Base-by-base conservation (phyloP, 129 eudicot genomes). In the Lonicera japonica region DNA sequence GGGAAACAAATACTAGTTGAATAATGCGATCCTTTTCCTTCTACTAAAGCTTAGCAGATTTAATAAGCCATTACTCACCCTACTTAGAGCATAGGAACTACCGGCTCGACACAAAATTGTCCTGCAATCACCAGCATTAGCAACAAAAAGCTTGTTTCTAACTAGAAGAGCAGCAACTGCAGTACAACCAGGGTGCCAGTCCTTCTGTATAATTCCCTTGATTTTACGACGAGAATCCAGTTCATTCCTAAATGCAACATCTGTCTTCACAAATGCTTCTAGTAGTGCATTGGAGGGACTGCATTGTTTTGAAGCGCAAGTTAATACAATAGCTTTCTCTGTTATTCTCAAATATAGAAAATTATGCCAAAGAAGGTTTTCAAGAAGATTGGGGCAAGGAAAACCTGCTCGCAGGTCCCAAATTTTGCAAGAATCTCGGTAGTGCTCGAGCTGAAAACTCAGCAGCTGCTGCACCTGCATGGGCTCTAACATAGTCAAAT, bases 61-160 rank as follows among this genome's bases (percentile, higher is more conserved):
- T 9, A 25, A n/a, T n/a, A n/a, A n/a, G n/a, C n/a, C 69, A 50
- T 11, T 51, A 21, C 88, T 80, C 70, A 94, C 99, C 95, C 78
- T 83, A 76, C 94, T 94, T 40, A 94, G 73, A 57, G 90, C 82
- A 77, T 73, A 69, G 17, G 89, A 77, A 67, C 69, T 65, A 34
- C 95, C 95, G 56, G 79, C 71, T 38, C 95, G 87, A 66, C 96
- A 94, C 62, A 94, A 54, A 53, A 88, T 85, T 29, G 96, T 81
- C 54, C 96, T 79, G 73, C 99, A 88, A 70, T 94, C 99, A 66
- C 99, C 99, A 66, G 92, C 95, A 85, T 88, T 94, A 66, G 96
- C 99, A 69, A 87, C 85, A 75, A 70, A 88, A 53, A 94, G 83
- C 83, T 64, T 85, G 71, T 88, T 68, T 74, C 75, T 68, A 21